Percentiles rank a stretch among this genome's conserved stretches.
phyloP scores from a whole-genome alignment of 371 early-diverging fungal genomes.

The Zychaea mexicana region DNA sequence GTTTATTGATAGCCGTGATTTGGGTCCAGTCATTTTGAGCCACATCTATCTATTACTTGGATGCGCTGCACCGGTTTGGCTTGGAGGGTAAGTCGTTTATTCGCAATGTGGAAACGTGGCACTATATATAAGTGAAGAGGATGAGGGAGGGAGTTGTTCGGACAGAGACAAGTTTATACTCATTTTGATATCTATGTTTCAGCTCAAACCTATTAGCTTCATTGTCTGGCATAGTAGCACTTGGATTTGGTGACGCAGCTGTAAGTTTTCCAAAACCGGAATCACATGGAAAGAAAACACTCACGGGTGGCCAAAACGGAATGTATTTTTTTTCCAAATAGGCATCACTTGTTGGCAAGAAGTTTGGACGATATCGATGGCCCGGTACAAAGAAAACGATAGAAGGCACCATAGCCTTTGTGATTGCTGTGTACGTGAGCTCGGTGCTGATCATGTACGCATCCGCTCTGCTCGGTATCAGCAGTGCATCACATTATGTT shows the following conservation, averaged over 20 bases:
- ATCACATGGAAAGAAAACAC: too few relatives aligned
- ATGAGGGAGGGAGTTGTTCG: too few relatives aligned
- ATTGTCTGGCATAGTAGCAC: constrained; percentile 77
- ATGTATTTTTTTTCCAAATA: constrained; percentile 11
- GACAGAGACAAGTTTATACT: too few relatives aligned
- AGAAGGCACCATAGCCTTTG: constrained; percentile 88
- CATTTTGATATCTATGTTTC: background rate
- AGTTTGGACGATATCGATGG: constrained; percentile 75
- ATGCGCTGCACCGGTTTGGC: constrained; percentile 90
- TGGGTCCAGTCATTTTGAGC: constrained; percentile 80
- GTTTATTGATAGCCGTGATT: constrained; percentile 85
- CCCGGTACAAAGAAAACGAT: constrained; percentile 79
- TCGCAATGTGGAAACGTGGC: background rate
- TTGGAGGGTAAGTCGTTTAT: constrained; percentile 54
- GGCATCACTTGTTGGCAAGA: constrained; percentile 86
- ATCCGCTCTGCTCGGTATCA: constrained; percentile 29
- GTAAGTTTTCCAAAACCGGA: constrained; percentile 27
- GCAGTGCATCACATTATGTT: constrained; percentile 21
- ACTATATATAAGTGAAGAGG: too few relatives aligned
- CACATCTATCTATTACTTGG: constrained; percentile 90
- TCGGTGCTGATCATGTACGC: constrained; percentile 37
- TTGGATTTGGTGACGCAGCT: constrained; percentile 89
- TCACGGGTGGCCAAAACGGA: background rate
- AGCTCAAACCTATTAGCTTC: constrained; percentile 54
- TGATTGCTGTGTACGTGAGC: constrained; percentile 58